Percentiles rank a stretch among this genome's conserved stretches.
Evolutionary conservation across 306 rosid genomes (phyloP).

Genomic region (Cercis canadensis): DNA sequence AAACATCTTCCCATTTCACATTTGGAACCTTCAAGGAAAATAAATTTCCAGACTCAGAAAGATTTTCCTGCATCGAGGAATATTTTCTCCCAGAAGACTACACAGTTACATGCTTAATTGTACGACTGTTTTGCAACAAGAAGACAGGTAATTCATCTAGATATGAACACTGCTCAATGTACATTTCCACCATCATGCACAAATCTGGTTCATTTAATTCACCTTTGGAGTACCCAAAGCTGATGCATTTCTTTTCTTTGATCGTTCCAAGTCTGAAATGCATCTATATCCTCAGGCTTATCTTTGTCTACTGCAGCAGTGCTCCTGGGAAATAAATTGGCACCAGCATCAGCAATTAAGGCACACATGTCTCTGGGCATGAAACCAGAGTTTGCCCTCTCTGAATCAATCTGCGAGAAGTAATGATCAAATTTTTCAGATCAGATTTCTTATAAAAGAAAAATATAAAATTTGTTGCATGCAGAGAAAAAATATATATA

Average conservation of each 20-base stretch:
- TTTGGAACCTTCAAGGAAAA: conserved; percentile 76
- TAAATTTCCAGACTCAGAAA: conserved; percentile 5
- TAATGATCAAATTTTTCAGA: conserved; percentile 47
- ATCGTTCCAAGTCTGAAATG: no score
- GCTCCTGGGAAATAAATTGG: conserved; percentile 65
- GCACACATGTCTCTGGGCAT: conserved; percentile 86
- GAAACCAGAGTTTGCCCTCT: conserved; percentile 95
- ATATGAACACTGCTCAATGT: conserved; percentile 2
- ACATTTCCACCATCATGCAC: conserved; percentile 9
- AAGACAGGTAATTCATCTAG: conserved; percentile 16
- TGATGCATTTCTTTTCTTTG: conserved; percentile 92
- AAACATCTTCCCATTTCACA: conserved; percentile 99
- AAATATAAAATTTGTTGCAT: conserved; percentile 3
- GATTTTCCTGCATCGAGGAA: conserved; percentile 27
- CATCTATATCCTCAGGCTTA: conserved; percentile 43
- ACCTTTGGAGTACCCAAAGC: conserved; percentile 98
- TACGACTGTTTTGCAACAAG: conserved; percentile 27
- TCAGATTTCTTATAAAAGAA: no score
- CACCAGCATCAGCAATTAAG: conserved; percentile 91
- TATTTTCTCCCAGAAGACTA: conserved; percentile 18
- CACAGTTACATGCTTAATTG: neutral
- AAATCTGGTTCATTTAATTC: conserved; percentile 32
- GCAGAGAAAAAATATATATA: neutral
- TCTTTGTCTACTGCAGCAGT: conserved; percentile 41
- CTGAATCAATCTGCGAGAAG: conserved; percentile 71